A percentile compares a stretch with the other conserved stretches of the same genome.
These are phyloP conservation scores for Jaapia argillacea DNA, from an alignment of 768 basidiomycete species.

Conservation along the genomic window DNA sequence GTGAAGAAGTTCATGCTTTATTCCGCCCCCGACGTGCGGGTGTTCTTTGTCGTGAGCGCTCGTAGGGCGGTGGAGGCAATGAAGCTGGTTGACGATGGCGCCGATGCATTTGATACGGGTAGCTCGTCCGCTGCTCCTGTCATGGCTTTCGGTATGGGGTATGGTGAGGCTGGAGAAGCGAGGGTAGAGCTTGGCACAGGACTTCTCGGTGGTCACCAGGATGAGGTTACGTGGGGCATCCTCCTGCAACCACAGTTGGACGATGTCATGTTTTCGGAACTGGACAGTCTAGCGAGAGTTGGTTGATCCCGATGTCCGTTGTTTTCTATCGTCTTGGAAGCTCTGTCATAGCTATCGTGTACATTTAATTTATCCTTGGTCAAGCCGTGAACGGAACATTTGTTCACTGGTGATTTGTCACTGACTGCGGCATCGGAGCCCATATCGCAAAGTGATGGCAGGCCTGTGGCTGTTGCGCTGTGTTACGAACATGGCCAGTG, in stretches of 20 bases:
- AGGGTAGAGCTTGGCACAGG: constrained; percentile 65
- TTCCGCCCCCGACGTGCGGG: constrained; percentile 40
- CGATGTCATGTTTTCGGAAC: constrained; percentile 61
- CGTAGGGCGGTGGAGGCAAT: constrained; percentile 67
- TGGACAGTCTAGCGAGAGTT: constrained; percentile 71
- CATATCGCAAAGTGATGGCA: too few species aligned
- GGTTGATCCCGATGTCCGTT: constrained; percentile 32
- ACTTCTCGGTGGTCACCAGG: constrained; percentile 61
- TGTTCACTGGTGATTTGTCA: too few species aligned
- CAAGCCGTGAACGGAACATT: too few species aligned
- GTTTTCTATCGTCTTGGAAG: too few species aligned
- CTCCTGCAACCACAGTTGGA: constrained; percentile 58
- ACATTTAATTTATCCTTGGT: too few species aligned
- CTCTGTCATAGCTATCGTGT: too few species aligned
- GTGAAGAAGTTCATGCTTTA: constrained; percentile 51
- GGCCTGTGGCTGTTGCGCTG: too few species aligned
- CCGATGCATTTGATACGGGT: constrained; percentile 64
- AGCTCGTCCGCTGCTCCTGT: constrained; percentile 45
- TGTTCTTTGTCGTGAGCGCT: constrained; percentile 41
- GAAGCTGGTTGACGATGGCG: constrained; percentile 69
- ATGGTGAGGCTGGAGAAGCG: constrained; percentile 61
- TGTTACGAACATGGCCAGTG: too few species aligned
- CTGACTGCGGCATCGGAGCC: too few species aligned
- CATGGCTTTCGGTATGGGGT: constrained; percentile 80
- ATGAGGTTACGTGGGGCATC: constrained; percentile 56